A percentile compares a stretch with the other conserved stretches of the same genome.
These are phyloP conservation scores for Suillus placidus DNA, from an alignment of 768 basidiomycete species.

Conservation along the genomic window DNA sequence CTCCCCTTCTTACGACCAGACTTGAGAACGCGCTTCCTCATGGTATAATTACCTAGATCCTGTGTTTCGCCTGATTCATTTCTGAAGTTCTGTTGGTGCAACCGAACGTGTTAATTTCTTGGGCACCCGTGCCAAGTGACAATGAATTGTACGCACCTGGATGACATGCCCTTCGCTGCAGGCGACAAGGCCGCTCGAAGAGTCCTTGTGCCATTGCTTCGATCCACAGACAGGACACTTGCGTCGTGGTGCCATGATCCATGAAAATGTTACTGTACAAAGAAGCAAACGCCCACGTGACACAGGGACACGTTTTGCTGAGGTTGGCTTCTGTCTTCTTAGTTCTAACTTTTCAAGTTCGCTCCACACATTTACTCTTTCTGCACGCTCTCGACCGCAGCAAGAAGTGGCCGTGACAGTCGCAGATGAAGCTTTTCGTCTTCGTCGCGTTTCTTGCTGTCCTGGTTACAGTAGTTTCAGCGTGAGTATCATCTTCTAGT, in stretches of 20 bases:
- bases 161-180: conserved; percentile 93
- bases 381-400: neutral
- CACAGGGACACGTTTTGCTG: neutral
- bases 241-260: conserved; percentile 58
- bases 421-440: conserved; percentile 51
- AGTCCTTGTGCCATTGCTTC: conserved; percentile 85
- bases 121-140: neutral
- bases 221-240: conserved; percentile 83
- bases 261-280: neutral
- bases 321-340: neutral
- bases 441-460: conserved; percentile 52
- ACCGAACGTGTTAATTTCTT: neutral
- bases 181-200: conserved; percentile 75
- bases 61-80: conserved; percentile 78
- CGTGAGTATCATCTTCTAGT: conserved; percentile 48
- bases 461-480: conserved; percentile 54
- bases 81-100: conserved; percentile 66
- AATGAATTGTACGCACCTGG: conserved; percentile 53
- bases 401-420: neutral
- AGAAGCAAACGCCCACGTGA: conserved; percentile 3
- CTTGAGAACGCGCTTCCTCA: conserved; percentile 71
- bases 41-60: conserved; percentile 58
- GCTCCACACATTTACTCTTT: neutral
- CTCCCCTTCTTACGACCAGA: conserved; percentile 53
- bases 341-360: neutral